A percentile compares a stretch with the other conserved stretches of the same genome.
These are phyloP conservation scores for Leptodontidium sp. DNA, from an alignment of 2,329 filamentous ascomycete genomes.

Conservation along the genomic window DNA sequence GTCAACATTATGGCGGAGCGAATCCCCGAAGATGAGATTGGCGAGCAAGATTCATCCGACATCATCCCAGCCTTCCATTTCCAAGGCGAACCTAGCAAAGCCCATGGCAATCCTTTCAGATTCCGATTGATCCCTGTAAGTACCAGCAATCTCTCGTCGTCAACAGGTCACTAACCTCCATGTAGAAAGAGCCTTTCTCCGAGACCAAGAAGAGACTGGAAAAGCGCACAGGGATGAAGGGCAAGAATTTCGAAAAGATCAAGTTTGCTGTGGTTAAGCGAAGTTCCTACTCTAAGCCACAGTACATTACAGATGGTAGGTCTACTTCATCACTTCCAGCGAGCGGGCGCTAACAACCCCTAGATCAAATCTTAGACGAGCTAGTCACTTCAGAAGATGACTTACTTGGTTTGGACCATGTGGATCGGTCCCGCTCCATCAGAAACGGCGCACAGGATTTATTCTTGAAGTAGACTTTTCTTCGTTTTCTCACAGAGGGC, in stretches of 20 bases:
- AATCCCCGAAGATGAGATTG: constrained; percentile 76
- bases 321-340: constrained; percentile 23
- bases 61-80: constrained; percentile 89
- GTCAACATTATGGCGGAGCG: constrained; percentile 82
- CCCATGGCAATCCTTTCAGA: constrained; percentile 90
- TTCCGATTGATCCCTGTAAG: constrained; percentile 84
- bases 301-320: constrained; percentile 89
- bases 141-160: background rate
- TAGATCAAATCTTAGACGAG: constrained; percentile 49
- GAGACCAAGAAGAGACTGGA: constrained; percentile 96
- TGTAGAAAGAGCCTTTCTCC: constrained; percentile 81
- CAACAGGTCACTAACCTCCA: constrained; percentile 23
- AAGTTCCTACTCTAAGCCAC: constrained; percentile 75
- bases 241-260: constrained; percentile 98
- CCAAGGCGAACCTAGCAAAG: constrained; percentile 84
- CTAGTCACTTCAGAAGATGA: constrained; percentile 66
- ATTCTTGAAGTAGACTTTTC: constrained; percentile 57
- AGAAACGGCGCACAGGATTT: constrained; percentile 70
- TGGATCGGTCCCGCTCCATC: constrained; percentile 65
- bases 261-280: constrained; percentile 87
- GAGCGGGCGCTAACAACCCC: constrained; percentile 12
- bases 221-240: constrained; percentile 91
- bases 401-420: constrained; percentile 70
- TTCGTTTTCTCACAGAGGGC: background rate
- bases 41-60: constrained; percentile 58